Evolutionary conservation across 108 stramenopile genomes (phyloP).

Genomic region (Skeletonema tropicum): DNA sequence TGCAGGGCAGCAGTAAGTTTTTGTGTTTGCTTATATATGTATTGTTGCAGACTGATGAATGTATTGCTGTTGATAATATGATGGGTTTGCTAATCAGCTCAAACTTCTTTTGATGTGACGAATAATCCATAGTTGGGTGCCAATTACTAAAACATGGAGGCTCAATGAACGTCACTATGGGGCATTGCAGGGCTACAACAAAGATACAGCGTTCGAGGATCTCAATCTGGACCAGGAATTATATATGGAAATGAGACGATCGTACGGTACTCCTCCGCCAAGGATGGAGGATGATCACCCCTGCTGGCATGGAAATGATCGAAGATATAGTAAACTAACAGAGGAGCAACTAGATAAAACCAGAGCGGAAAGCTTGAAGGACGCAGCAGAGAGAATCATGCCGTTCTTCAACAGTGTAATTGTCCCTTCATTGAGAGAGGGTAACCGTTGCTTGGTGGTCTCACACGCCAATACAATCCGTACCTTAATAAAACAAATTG

Average conservation of each 20-base stretch:
- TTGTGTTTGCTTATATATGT: not conserved
- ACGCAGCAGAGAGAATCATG: slow-evolving; percentile 78
- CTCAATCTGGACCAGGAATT: slow-evolving; percentile 80
- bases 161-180: slow-evolving; percentile 92
- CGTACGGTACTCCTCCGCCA: slow-evolving; percentile 74
- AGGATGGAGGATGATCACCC: slow-evolving; percentile 85
- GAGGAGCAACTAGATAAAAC: slow-evolving; percentile 63
- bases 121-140: slow-evolving; percentile 60
- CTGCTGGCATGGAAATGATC: slow-evolving; percentile 85
- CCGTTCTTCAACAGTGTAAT: slow-evolving; percentile 84
- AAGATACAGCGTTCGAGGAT: slow-evolving; percentile 75
- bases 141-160: slow-evolving; percentile 82
- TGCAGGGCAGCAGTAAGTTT: slow-evolving; percentile 68
- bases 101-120: not conserved
- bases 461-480: slow-evolving; percentile 89
- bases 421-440: slow-evolving; percentile 66
- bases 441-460: slow-evolving; percentile 80
- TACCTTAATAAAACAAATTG: slow-evolving; percentile 84
- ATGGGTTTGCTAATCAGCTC: not conserved
- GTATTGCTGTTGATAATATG: not conserved
- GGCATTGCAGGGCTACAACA: slow-evolving; percentile 84
- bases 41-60: no score
- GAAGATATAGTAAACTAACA: slow-evolving; percentile 71
- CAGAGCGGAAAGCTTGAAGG: slow-evolving; percentile 76
- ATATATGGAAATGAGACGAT: slow-evolving; percentile 84